A percentile compares a stretch with the other conserved stretches of the same genome.
phyloP scores from a whole-genome alignment of 495 filamentous ascomycete species.

The Geoglossum glabrum region DNA sequence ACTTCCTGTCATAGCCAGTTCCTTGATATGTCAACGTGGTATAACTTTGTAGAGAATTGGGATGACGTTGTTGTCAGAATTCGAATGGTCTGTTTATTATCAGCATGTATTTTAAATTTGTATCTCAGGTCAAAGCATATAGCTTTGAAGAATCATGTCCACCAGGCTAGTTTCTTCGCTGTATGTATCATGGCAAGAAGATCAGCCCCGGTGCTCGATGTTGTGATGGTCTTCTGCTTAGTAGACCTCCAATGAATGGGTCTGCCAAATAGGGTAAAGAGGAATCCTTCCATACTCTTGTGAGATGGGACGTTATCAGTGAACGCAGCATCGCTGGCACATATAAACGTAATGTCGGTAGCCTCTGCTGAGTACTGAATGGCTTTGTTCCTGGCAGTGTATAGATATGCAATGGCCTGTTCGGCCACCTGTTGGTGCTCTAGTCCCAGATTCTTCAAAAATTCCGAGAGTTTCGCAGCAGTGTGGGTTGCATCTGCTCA shows the following conservation, averaged over 20 bases:
- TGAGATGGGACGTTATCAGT: constrained; percentile 8
- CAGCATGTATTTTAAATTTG: background rate
- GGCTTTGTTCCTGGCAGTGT: background rate
- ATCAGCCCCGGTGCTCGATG: constrained; percentile 3
- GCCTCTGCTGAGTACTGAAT: background rate
- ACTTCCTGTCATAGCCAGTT: constrained; percentile 10
- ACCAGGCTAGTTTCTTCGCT: constrained; percentile 2
- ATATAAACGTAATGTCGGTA: background rate
- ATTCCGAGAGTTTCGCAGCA: constrained; percentile 8
- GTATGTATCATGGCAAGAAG: background rate
- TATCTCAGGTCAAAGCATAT: background rate
- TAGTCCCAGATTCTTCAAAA: constrained; percentile 10
- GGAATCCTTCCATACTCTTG: constrained; percentile 9
- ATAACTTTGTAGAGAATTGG: constrained; percentile 7
- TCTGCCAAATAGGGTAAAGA: background rate
- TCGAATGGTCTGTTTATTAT: background rate
- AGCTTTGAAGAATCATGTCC: background rate
- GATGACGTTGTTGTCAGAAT: background rate
- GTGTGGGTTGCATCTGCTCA: constrained; percentile 10
- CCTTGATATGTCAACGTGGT: constrained; percentile 10
- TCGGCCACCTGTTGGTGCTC: constrained; percentile 7
- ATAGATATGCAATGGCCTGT: constrained; percentile 9
- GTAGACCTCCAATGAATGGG: constrained; percentile 1
- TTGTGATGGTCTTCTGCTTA: background rate
- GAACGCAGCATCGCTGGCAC: constrained; percentile 10